phyloP scores from a whole-genome alignment of 352 stramenopile species.

The Aphanomyces cochlioides region DNA sequence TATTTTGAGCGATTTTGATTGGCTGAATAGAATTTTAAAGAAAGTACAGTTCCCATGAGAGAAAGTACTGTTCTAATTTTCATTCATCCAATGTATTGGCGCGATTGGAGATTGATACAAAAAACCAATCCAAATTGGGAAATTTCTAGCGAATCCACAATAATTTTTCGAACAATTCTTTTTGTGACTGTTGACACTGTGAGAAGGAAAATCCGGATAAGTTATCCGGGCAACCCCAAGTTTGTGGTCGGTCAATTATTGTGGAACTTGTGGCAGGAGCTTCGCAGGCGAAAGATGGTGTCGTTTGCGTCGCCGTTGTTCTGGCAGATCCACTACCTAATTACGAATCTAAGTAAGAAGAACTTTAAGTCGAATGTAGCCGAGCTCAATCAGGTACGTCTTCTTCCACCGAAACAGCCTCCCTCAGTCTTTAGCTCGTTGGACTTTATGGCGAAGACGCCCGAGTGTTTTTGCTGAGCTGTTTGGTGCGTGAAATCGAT shows the following conservation, averaged over 20 bases:
- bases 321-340: conserved; percentile 92
- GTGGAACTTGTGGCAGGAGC: conserved; percentile 6
- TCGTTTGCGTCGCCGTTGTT: conserved; percentile 90
- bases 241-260: conserved; percentile 1
- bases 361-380: conserved; percentile 92
- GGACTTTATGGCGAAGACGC: conserved; percentile 89
- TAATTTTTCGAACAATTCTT: too few species aligned
- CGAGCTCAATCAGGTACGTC: conserved; percentile 87
- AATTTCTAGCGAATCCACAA: too few species aligned
- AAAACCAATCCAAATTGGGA: too few species aligned
- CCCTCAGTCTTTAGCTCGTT: conserved; percentile 58
- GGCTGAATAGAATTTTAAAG: too few species aligned
- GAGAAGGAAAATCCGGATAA: conserved; percentile 11
- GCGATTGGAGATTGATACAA: too few species aligned
- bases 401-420: conserved; percentile 23
- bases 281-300: conserved; percentile 47
- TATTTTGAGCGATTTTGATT: too few species aligned
- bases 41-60: too few species aligned
- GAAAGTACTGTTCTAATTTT: too few species aligned
- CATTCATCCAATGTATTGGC: too few species aligned
- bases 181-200: background rate
- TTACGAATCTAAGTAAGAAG: conserved; percentile 92
- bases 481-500: conserved; percentile 87
- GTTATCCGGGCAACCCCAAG: background rate
- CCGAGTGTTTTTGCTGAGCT: conserved; percentile 88